phyloP scores from a whole-genome alignment of 2,329 filamentous ascomycete genomes.

The Catunica adiposa region DNA sequence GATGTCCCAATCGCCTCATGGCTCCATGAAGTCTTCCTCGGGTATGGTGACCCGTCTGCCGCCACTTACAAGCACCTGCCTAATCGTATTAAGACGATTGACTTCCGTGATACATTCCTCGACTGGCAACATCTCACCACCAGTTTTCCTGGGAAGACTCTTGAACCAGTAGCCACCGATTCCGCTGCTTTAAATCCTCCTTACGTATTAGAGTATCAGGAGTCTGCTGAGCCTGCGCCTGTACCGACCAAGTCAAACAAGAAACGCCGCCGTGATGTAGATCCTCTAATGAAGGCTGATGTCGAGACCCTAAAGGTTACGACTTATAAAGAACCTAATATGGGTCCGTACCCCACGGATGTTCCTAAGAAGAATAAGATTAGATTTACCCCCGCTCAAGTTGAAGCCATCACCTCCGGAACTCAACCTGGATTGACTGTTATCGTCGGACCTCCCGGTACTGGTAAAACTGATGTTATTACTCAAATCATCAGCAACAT shows the following conservation, averaged over 20 bases:
- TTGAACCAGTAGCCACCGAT: conserved; percentile 61
- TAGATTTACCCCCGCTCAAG: conserved; percentile 78
- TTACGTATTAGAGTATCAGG: conserved; percentile 60
- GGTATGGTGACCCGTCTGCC: conserved; percentile 80
- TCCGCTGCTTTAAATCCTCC: conserved; percentile 67
- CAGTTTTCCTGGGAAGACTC: conserved; percentile 70
- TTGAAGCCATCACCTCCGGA: conserved; percentile 84
- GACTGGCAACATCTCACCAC: conserved; percentile 90
- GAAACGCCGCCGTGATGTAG: conserved; percentile 69
- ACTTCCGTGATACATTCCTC: conserved; percentile 87
- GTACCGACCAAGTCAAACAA: conserved; percentile 50
- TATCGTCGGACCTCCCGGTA: conserved; percentile 87
- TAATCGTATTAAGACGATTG: conserved; percentile 60
- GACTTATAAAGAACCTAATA: conserved; percentile 78
- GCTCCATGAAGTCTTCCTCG: conserved; percentile 95
- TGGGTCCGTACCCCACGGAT: conserved; percentile 77
- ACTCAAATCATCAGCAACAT: conserved; percentile 98
- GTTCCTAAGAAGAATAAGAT: conserved; percentile 65
- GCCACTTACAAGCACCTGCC: conserved; percentile 72
- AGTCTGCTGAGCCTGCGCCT: conserved; percentile 23
- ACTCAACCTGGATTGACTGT: conserved; percentile 88
- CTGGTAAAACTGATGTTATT: conserved; percentile 96
- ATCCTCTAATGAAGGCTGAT: conserved; percentile 44
- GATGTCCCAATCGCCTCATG: conserved; percentile 76
- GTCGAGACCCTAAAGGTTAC: conserved; percentile 62